A percentile compares a stretch with the other conserved stretches of the same genome.
Conservation (phyloP, 2,329 filamentous ascomycete genomes). For the Dothistroma septosporum region DNA sequence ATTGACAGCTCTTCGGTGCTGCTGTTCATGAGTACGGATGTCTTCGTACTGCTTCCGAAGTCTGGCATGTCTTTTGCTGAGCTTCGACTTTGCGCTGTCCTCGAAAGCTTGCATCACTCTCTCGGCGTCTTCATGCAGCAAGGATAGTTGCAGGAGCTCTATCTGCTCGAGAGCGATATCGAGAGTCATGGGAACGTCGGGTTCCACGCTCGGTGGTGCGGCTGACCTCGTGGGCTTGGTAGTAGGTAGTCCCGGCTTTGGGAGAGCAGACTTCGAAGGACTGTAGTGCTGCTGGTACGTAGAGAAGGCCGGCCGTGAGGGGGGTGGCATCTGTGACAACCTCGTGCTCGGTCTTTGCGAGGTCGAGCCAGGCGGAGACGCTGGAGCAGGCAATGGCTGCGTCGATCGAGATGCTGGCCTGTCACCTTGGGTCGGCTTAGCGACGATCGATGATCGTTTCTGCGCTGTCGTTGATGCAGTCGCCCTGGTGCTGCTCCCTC, state of each 20-base stretch:
- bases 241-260: conserved; percentile 57
- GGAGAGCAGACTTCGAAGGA: conserved; percentile 57
- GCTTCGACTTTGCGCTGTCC: conserved; percentile 48
- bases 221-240: conserved; percentile 57
- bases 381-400: conserved; percentile 16
- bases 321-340: conserved; percentile 34
- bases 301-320: conserved; percentile 53
- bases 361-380: conserved; percentile 18
- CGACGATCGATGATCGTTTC: conserved; percentile 23
- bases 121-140: conserved; percentile 56
- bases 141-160: conserved; percentile 61
- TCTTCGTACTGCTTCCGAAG: conserved; percentile 34
- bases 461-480: conserved; percentile 16
- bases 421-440: conserved; percentile 20
- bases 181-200: conserved; percentile 38
- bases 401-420: conserved; percentile 8
- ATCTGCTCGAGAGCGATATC: conserved; percentile 47
- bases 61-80: conserved; percentile 27
- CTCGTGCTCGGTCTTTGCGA: conserved; percentile 20
- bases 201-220: conserved; percentile 47
- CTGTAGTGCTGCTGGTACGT: conserved; percentile 65
- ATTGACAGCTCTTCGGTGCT: conserved; percentile 47
- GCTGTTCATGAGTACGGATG: conserved; percentile 29
- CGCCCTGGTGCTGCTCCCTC: conserved; percentile 14
- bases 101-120: conserved; percentile 51